Evolutionary conservation across 2,329 filamentous ascomycete species (phyloP), one percentile per base, ranked within the genome.

Genomic region (Fusarium miscanthi): DNA sequence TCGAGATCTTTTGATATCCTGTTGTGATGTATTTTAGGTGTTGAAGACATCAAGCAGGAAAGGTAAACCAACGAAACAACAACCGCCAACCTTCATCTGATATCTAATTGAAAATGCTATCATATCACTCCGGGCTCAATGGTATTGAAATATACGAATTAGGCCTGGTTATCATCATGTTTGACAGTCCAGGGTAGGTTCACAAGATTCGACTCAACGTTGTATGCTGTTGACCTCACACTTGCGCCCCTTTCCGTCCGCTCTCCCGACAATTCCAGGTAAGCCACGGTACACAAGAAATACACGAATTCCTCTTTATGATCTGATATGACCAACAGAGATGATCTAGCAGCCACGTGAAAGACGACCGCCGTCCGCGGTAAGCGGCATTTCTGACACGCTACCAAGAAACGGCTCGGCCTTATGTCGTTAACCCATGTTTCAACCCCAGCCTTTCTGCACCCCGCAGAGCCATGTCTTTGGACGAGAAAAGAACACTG

Each of bases 391-490:
- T 65, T 42, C 38, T 57, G 27, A 64, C 51, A 43, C 40, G n/a
- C 35, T 49, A 66, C 23, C 53, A 54, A 42, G 52, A 27, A n/a
- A 43, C 31, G 13, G 19, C 33, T 58, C 37, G 64, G 49, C 51
- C 45, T 64, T 35, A 35, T 25, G 33, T 23, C 40, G 23, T 35
- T 30, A 27, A 63, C 43, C 65, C 66, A 46, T 48, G 66, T 43
- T 42, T 27, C 10, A 45, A 52, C 62, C 66, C 66, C 65, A 38
- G 66, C 52, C 40, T 56, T 64, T 53, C 66, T 70, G 66, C 53
- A 70, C 66, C 66, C 66, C 65, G n/a, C 66, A 66, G 63, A 68
- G 33, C 33, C 40, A 69, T 33, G 65, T 69, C 51, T 69, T 27
- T 12, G 21, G 52, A 30, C 9, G n/a, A 35, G 23, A 43, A 23